Evolutionary conservation across 2,329 filamentous ascomycete genomes (phyloP).

Genomic region (Talaromyces sp.): DNA sequence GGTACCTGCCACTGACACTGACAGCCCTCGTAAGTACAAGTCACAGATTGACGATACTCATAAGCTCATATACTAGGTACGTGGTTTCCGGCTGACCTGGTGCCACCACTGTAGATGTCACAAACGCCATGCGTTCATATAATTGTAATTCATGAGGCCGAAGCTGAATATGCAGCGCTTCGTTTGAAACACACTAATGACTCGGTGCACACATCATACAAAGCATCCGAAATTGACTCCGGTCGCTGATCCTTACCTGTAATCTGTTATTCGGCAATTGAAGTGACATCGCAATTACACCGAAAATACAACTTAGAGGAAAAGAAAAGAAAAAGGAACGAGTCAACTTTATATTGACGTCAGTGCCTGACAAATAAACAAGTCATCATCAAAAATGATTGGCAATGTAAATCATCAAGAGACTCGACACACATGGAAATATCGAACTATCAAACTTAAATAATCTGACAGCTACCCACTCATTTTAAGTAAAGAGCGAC

Average conservation of each 20-base stretch:
- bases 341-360: not conserved
- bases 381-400: not conserved
- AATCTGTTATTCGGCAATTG: not conserved
- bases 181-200: not conserved
- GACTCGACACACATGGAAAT: not conserved
- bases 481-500: not conserved
- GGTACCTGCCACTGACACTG: too few relatives aligned
- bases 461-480: not conserved
- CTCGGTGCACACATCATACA: too few relatives aligned
- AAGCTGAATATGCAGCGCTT: not conserved
- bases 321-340: not conserved
- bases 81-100: too few relatives aligned
- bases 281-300: not conserved
- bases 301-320: not conserved
- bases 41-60: too few relatives aligned
- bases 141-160: not conserved
- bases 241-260: not conserved
- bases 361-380: not conserved
- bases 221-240: not conserved
- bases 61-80: too few relatives aligned
- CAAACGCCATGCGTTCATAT: not conserved
- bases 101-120: too few relatives aligned
- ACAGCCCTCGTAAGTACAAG: too few relatives aligned
- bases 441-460: not conserved
- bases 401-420: not conserved